Conservation (phyloP, 2,329 filamentous ascomycete genomes). For the Verticillium albo-atrum region DNA sequence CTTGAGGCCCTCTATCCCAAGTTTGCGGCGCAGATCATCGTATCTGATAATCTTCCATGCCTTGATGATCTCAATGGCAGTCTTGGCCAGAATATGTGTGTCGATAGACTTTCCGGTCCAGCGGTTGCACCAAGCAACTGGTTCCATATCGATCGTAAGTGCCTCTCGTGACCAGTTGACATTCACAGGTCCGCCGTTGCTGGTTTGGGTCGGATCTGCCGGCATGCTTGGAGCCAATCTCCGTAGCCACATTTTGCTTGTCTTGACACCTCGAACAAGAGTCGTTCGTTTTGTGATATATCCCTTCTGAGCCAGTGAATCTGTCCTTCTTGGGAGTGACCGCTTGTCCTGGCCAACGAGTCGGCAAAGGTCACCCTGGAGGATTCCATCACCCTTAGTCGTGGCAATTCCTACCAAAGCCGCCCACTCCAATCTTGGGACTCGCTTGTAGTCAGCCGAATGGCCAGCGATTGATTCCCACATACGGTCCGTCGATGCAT, state of each 20-base stretch:
- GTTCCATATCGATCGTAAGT: constrained; percentile 35
- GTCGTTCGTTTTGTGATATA: constrained; percentile 59
- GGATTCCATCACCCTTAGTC: constrained; percentile 47
- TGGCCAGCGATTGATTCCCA: constrained; percentile 59
- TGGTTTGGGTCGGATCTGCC: constrained; percentile 17
- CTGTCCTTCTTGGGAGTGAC: constrained; percentile 57
- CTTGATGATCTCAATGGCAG: constrained; percentile 51
- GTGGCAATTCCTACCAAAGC: constrained; percentile 54
- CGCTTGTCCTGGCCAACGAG: constrained; percentile 59
- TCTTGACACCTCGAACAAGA: constrained; percentile 54
- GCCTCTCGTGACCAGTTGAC: constrained; percentile 20
- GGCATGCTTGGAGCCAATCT: constrained; percentile 45
- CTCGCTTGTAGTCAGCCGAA: constrained; percentile 51
- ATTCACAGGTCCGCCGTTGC: constrained; percentile 1
- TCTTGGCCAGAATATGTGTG: constrained; percentile 51
- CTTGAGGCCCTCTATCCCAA: constrained; percentile 48
- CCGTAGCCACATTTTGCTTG: constrained; percentile 58
- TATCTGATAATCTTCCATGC: constrained; percentile 56
- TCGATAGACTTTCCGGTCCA: constrained; percentile 58
- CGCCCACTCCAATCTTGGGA: constrained; percentile 56
- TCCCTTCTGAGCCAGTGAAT: constrained; percentile 53
- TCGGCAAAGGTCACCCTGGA: constrained; percentile 56
- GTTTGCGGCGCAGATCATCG: constrained; percentile 52
- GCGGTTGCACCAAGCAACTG: constrained; percentile 49
- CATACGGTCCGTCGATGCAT: constrained; percentile 49